Conservation (phyloP, 1,284 basidiomycete species). For the Rhodotorula sp. region DNA sequence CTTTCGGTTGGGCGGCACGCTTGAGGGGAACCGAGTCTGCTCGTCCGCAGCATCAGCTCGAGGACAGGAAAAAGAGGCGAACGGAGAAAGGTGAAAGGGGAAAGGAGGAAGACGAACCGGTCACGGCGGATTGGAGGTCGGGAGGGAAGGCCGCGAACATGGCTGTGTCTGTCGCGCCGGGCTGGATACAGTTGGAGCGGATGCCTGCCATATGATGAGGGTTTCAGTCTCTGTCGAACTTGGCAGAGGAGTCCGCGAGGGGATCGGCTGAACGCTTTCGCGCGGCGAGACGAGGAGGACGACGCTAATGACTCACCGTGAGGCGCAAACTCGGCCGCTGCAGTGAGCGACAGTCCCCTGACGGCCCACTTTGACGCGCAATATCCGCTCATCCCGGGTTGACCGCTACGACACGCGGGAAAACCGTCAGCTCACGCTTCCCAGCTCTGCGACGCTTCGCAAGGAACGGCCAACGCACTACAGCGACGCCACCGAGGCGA, state of each 20-base stretch:
- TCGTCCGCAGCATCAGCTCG: not conserved
- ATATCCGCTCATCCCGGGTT: constrained; percentile 13
- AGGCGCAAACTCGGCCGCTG: constrained; percentile 6
- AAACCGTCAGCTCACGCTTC: not conserved
- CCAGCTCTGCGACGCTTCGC: too few relatives aligned
- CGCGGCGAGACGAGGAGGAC: not conserved
- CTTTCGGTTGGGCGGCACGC: constrained; percentile 3
- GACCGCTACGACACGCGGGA: not conserved
- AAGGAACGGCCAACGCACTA: not conserved
- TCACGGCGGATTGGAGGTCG: constrained; percentile 7
- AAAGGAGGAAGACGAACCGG: not conserved
- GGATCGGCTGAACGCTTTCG: too few relatives aligned
- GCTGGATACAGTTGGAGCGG: constrained; percentile 19
- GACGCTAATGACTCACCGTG: not conserved
- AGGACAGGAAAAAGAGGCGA: too few relatives aligned
- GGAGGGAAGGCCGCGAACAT: constrained; percentile 9
- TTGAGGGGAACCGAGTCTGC: constrained; percentile 9
- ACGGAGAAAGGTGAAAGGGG: too few relatives aligned
- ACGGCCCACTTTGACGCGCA: constrained; percentile 16
- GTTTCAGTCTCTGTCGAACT: too few relatives aligned
- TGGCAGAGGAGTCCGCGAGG: too few relatives aligned
- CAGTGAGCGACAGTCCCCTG: constrained; percentile 4
- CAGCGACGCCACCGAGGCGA: not conserved
- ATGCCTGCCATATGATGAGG: not conserved
- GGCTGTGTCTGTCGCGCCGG: constrained; percentile 16